phyloP scores from a whole-genome alignment of 306 rosid species.

The Glycine soja region DNA sequence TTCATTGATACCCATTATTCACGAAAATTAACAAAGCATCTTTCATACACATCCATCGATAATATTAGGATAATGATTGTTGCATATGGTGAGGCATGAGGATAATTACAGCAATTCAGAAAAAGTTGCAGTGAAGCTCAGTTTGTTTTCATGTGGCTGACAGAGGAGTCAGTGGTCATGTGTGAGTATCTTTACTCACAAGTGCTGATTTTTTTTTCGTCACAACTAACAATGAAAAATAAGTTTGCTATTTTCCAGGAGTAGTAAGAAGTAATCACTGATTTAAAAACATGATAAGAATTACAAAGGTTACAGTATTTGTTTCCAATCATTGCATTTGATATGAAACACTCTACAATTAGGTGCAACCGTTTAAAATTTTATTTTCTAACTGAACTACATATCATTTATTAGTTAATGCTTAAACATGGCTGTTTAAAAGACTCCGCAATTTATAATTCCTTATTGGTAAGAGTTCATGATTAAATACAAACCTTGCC shows the following conservation, averaged over 20 bases:
- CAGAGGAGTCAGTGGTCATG: background rate
- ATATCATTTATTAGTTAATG: constrained; percentile 25
- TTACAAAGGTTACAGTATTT: constrained; percentile 3
- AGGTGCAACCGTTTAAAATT: constrained; percentile 25
- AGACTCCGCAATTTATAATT: constrained; percentile 20
- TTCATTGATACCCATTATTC: background rate
- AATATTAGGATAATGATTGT: constrained; percentile 25
- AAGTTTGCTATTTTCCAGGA: constrained; percentile 28
- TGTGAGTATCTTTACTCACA: background rate
- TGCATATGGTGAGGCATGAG: constrained; percentile 3
- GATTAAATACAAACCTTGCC: constrained; percentile 66
- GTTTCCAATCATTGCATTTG: background rate
- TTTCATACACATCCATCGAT: constrained; percentile 20
- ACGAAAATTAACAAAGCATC: constrained; percentile 1
- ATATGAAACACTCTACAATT: constrained; percentile 28
- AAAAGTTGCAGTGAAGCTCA: constrained; percentile 30
- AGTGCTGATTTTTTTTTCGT: background rate
- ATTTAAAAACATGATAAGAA: constrained; percentile 9
- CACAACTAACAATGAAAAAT: background rate
- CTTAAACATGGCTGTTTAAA: constrained; percentile 17
- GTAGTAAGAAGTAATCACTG: background rate
- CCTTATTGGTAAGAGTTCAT: constrained; percentile 22
- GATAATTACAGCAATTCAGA: background rate
- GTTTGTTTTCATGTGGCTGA: constrained; percentile 15
- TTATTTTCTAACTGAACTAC: constrained; percentile 3